Conservation (phyloP, 768 basidiomycete species). For the Auriculariales sp. region DNA sequence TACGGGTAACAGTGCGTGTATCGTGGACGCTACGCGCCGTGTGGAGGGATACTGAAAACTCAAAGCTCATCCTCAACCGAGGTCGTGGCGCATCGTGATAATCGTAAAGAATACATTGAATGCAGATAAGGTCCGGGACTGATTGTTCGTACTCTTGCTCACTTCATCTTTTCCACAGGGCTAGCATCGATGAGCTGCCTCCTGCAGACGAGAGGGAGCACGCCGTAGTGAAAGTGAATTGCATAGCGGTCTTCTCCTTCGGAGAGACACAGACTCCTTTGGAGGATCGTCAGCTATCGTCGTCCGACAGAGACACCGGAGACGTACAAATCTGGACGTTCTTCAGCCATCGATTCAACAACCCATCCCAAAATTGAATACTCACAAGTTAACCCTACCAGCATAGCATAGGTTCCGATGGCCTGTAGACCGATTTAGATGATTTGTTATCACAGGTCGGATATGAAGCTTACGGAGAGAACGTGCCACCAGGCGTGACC, state of each 20-base stretch:
- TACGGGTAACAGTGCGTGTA: too few species aligned
- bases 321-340: conserved; percentile 15
- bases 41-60: background rate
- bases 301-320: background rate
- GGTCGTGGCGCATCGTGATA: background rate
- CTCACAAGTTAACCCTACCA: conserved; percentile 4
- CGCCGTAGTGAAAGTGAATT: conserved; percentile 24
- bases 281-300: background rate
- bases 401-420: conserved; percentile 25
- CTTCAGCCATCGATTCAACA: background rate
- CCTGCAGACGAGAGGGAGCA: conserved; percentile 28
- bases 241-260: conserved; percentile 38
- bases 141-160: background rate
- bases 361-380: conserved; percentile 8
- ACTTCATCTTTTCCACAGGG: background rate
- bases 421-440: conserved; percentile 19
- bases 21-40: background rate
- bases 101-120: background rate
- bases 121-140: background rate
- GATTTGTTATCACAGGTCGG: background rate
- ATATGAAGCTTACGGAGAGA: conserved; percentile 32
- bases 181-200: too few species aligned
- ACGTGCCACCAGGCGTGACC: conserved; percentile 70
- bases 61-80: background rate
- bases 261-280: conserved; percentile 45